Percentiles rank a stretch among this genome's conserved stretches.
Evolutionary conservation across 306 rosid species (phyloP).

Genomic region (Lagenaria siceraria): DNA sequence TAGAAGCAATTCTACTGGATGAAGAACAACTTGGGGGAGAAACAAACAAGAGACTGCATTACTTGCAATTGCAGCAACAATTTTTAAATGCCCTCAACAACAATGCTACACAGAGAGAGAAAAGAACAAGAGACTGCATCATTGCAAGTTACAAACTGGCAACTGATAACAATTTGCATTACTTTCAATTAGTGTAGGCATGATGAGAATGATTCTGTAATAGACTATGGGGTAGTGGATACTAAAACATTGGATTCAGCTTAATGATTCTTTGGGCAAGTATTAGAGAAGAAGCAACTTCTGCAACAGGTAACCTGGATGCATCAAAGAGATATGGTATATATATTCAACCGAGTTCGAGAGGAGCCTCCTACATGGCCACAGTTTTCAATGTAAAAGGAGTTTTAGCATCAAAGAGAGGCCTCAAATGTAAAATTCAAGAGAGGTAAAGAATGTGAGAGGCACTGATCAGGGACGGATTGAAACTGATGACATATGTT

Average conservation of each 20-base stretch:
- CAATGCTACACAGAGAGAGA: neutral
- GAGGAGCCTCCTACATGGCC: neutral
- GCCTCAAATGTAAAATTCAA: neutral
- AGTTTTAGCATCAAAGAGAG: neutral
- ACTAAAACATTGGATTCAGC: neutral
- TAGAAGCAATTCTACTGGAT: slow-evolving; percentile 60
- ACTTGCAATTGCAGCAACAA: neutral
- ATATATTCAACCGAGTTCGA: neutral
- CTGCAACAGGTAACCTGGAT: neutral
- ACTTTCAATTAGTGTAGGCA: neutral
- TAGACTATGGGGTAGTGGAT: neutral
- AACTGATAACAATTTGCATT: neutral
- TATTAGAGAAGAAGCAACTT: neutral
- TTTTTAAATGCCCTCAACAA: neutral
- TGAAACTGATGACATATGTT: neutral
- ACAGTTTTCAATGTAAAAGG: neutral
- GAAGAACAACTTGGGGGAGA: slow-evolving; percentile 78
- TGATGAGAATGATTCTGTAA: neutral
- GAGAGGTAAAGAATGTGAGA: neutral
- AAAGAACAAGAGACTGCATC: neutral
- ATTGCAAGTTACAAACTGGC: neutral
- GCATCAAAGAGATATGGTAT: neutral
- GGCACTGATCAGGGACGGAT: neutral
- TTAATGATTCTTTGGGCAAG: neutral
- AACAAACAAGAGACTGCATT: slow-evolving; percentile 18